Conservation (phyloP, 805 yeast genomes). For the Brettanomyces naardenensis region DNA sequence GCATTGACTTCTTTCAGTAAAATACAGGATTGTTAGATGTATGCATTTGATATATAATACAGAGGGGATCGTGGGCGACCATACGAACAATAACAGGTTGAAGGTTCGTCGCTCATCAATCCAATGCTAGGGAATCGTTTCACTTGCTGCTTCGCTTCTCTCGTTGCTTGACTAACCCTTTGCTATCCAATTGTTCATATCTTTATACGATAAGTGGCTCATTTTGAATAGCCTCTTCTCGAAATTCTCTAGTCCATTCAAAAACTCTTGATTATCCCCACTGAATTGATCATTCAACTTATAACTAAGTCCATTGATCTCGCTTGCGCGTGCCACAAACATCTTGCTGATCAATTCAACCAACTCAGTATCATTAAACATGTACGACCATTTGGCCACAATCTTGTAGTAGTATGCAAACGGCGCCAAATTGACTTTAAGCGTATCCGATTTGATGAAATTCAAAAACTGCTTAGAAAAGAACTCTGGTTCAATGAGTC, state of each 20-base stretch:
- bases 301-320: slow-evolving; percentile 59
- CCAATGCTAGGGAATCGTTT: too few relatives aligned
- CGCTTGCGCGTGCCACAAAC: slow-evolving; percentile 57
- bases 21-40: too few relatives aligned
- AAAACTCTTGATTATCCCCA: slow-evolving; percentile 33
- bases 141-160: too few relatives aligned
- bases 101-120: too few relatives aligned
- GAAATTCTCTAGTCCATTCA: slow-evolving; percentile 65
- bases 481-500: slow-evolving; percentile 64
- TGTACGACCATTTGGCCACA: slow-evolving; percentile 67
- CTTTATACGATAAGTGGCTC: slow-evolving; percentile 35
- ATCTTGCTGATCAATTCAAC: slow-evolving; percentile 39
- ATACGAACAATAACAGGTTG: too few relatives aligned
- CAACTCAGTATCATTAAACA: slow-evolving; percentile 62
- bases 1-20: too few relatives aligned
- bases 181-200: slow-evolving; percentile 20
- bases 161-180: too few relatives aligned
- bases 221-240: slow-evolving; percentile 54
- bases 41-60: too few relatives aligned
- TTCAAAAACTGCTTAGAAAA: slow-evolving; percentile 60
- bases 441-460: slow-evolving; percentile 63
- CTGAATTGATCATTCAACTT: slow-evolving; percentile 28
- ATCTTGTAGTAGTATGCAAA: slow-evolving; percentile 46
- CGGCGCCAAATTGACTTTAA: slow-evolving; percentile 17
- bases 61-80: too few relatives aligned